phyloP scores from a whole-genome alignment of 1,284 basidiomycete genomes.

The Bjerkandera adusta region DNA sequence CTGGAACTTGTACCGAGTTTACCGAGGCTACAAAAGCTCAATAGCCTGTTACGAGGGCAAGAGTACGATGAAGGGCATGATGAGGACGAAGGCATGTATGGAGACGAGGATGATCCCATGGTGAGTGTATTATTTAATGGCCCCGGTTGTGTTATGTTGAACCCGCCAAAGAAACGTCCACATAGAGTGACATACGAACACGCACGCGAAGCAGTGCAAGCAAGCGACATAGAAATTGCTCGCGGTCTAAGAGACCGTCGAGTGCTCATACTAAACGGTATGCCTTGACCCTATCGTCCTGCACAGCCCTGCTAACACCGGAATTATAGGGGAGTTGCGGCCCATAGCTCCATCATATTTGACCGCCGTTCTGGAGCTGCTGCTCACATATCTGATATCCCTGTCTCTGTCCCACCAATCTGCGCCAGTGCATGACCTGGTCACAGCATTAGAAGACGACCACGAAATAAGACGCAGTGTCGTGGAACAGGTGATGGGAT shows the following conservation, averaged over 20 bases:
- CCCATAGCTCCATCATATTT: constrained; percentile 69
- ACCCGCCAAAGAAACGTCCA: no score
- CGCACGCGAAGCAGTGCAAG: constrained; percentile 67
- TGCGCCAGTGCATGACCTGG: constrained; percentile 52
- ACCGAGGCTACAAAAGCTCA: constrained; percentile 72
- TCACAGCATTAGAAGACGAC: constrained; percentile 61
- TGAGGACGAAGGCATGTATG: constrained; percentile 38
- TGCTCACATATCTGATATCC: constrained; percentile 70
- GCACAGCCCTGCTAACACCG: not conserved
- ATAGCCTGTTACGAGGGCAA: constrained; percentile 55
- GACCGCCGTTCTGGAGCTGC: constrained; percentile 64
- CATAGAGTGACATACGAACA: constrained; percentile 55
- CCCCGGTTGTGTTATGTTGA: no score
- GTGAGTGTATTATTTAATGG: constrained; percentile 17
- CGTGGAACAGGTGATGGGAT: constrained; percentile 66
- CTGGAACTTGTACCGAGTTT: constrained; percentile 74
- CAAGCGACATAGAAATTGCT: constrained; percentile 73
- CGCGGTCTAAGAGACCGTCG: constrained; percentile 61
- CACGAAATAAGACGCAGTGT: constrained; percentile 69
- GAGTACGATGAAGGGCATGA: constrained; percentile 62
- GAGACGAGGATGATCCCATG: constrained; percentile 28
- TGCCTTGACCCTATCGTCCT: no score
- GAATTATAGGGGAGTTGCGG: constrained; percentile 56
- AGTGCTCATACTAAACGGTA: constrained; percentile 73
- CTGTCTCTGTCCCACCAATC: constrained; percentile 46